Evolutionary conservation across 169 alveolate genomes (phyloP), one percentile per base, ranked within the genome.

Genomic region (Eimeria necatrix): DNA sequence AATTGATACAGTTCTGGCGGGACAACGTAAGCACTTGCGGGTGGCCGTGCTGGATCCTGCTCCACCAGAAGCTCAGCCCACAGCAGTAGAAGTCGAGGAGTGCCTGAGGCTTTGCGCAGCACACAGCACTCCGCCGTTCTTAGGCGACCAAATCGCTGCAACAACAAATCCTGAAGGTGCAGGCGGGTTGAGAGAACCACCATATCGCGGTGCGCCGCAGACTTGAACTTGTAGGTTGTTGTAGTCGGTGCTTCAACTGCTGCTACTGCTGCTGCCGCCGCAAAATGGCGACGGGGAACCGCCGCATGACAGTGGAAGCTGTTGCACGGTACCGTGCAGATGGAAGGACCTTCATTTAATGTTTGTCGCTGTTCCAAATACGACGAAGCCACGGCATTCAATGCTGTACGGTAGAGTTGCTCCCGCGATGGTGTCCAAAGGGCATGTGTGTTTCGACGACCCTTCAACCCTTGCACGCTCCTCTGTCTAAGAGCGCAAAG

Each of bases 201-300:
- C 94, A 94, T 87, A n/a, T 94, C 94, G 7, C 91, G 76, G 81
- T 94, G 96, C 7, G 89, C 94, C 12, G 94, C 96, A 49, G 96
- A 94, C 26, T 85, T 84, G 91, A 94, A 94, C 49, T 18, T 70
- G 81, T 48, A 49, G 22, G 95, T 32, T 48, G 53, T 51, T 53
- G 22, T 32, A 20, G 68, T 7, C 20, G 3, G 86, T 48, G 64
- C 48, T 6, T 24, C 60, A 20, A n/a, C n/a, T 76, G 22, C 22
- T 20, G 68, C 10, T 76, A 7, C 51, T 48, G 86, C 61, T 76
- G 64, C 48, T 20, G 61, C 60, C 10, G 64, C 48, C 4, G 53
- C 51, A 14, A 32, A 32, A 32, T 32, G 41, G 41, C 41, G 41
- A 32, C 41, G 41, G 41, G 41, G 2, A 32, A 32, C 41, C 41